These are phyloP conservation scores for Dryas octopetala DNA, from an alignment of 306 rosid genomes.

Conservation along the genomic window DNA sequence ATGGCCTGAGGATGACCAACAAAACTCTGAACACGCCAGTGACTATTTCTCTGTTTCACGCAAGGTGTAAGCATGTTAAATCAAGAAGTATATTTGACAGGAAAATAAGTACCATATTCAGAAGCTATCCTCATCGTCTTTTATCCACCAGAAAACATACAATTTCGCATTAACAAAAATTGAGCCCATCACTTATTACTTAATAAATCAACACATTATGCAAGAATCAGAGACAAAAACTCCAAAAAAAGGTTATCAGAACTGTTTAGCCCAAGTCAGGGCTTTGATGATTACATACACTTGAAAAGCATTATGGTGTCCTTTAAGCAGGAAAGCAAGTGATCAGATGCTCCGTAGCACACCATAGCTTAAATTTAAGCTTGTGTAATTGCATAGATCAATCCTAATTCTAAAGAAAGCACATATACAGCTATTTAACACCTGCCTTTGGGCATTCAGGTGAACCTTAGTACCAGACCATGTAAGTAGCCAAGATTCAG, in stretches of 20 bases:
- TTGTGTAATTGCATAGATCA: not conserved
- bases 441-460: not conserved
- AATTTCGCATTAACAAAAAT: not conserved
- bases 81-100: slow-evolving; percentile 12
- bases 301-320: not conserved
- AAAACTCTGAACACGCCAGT: slow-evolving; percentile 89
- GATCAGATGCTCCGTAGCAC: not conserved
- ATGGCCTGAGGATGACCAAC: slow-evolving; percentile 61
- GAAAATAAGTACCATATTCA: slow-evolving; percentile 16
- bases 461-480: slow-evolving; percentile 1
- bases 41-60: slow-evolving; percentile 82
- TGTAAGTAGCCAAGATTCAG: slow-evolving; percentile 9
- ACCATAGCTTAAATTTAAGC: not conserved
- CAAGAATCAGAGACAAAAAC: not conserved
- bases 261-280: not conserved
- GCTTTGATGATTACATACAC: not conserved
- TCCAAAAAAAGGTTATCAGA: not conserved
- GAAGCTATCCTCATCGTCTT: not conserved
- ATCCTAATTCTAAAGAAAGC: not conserved
- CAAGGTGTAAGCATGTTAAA: slow-evolving; percentile 23
- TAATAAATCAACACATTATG: not conserved
- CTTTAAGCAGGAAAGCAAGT: not conserved
- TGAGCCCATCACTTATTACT: not conserved
- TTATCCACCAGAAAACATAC: slow-evolving; percentile 15
- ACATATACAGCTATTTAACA: not conserved